Evolutionary conservation across 306 rosid species (phyloP).

Genomic region (Ormosia semicastrata): DNA sequence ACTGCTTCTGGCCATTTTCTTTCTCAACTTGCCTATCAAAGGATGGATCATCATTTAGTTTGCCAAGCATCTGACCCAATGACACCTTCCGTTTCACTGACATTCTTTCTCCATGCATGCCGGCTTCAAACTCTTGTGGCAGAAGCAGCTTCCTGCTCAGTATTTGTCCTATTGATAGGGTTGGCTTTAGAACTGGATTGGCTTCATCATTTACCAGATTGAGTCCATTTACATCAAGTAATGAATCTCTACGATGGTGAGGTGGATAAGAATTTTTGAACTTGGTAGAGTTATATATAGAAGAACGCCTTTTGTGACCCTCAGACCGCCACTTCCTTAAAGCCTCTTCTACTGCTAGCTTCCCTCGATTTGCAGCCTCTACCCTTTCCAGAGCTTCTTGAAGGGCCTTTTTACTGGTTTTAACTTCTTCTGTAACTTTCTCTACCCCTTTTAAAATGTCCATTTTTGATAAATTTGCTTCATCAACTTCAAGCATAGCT

Average conservation of each 20-base stretch:
- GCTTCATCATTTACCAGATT: constrained; percentile 47
- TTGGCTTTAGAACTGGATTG: constrained; percentile 61
- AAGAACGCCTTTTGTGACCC: constrained; percentile 56
- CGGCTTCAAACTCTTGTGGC: constrained; percentile 57
- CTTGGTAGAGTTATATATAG: constrained; percentile 50
- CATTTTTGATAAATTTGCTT: constrained; percentile 53
- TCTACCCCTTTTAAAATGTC: constrained; percentile 61
- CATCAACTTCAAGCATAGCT: constrained; percentile 75
- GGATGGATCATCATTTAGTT: constrained; percentile 42
- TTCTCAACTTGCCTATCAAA: constrained; percentile 40
- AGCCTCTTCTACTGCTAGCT: constrained; percentile 80
- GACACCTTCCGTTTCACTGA: constrained; percentile 59
- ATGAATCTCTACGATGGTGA: constrained; percentile 52
- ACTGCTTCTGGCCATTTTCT: constrained; percentile 49
- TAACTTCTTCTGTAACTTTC: constrained; percentile 73
- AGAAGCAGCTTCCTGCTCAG: constrained; percentile 73
- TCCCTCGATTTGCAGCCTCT: constrained; percentile 78
- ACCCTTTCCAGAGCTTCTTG: constrained; percentile 84
- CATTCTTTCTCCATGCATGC: constrained; percentile 32
- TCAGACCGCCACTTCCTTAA: constrained; percentile 82
- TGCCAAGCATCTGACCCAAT: constrained; percentile 85
- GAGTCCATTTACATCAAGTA: constrained; percentile 66
- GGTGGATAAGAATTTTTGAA: constrained; percentile 64
- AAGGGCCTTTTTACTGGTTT: constrained; percentile 59
- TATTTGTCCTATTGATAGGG: constrained; percentile 83